Evolutionary conservation across 345 rosid genomes (phyloP), one percentile per base, ranked within the genome.

Genomic region (Sonneratia caseolaris): DNA sequence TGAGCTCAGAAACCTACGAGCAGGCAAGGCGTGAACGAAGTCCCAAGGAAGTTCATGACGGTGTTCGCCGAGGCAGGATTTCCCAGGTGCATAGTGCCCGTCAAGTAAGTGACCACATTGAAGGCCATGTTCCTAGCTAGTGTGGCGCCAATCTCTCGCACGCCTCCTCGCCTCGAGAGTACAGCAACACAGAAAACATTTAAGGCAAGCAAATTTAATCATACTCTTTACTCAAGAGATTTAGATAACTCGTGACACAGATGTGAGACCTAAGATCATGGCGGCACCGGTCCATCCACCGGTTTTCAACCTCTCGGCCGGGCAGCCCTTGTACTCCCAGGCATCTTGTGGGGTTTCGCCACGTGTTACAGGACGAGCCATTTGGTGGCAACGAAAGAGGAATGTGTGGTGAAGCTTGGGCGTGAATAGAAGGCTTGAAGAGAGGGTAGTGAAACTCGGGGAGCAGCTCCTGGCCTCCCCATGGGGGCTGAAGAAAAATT

Each of bases 261-360:
- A 62, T 37, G 69, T 72, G 71, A 38, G 70, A 94, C 98, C 92
- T 76, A 94, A 78, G 72, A 95, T 92, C 97, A 87, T 92, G 78
- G 97, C 96, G 55, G 98, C 89, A 70, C 96, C 82, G 56, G 81
- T 73, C 98, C 98, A 94, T 72, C 99, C 97, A 24, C 99, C 97
- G 66, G 97, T 81, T 45, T 71, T 84, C 68, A 85, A 79, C 45
- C 86, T 82, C 45, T 81, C 86, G 59, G 96, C 91, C 0, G 92
- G 88, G 32, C 89, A 86, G 81, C 99, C 97, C 75, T 86, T 87
- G 79, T 80, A 90, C 83, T 95, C 97, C 97, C 99, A 95, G 64
- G 97, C 97, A 82, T 91, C 99, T 1, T 84, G 69, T 76, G 90
- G 81, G 68, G 80, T 85, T 35, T 84, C 77, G 65, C 75, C 77